Evolutionary conservation across 305 asterid genomes (phyloP).

Genomic region (Solanum chacoense): DNA sequence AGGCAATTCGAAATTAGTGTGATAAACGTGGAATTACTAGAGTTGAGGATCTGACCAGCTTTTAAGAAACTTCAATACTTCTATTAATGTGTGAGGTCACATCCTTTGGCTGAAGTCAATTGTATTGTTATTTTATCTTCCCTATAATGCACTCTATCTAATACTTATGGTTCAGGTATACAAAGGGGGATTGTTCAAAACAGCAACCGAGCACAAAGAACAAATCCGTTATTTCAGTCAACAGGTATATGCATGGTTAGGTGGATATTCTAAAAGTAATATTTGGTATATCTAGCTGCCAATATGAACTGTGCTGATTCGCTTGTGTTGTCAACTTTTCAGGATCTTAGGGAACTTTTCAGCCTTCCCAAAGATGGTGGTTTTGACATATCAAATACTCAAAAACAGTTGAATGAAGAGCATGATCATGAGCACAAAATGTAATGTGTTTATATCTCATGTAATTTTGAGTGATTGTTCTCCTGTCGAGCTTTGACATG

Average conservation of each 20-base stretch:
- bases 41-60: background rate
- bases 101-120: background rate
- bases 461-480: background rate
- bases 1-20: background rate
- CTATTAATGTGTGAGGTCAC: background rate
- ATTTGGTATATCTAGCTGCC: background rate
- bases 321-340: slow-evolving; percentile 8
- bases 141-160: background rate
- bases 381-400: slow-evolving; percentile 79
- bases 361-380: slow-evolving; percentile 80
- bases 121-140: background rate
- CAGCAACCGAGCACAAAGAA: slow-evolving; percentile 93
- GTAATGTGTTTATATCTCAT: slow-evolving; percentile 22
- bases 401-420: slow-evolving; percentile 80
- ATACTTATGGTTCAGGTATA: slow-evolving; percentile 45
- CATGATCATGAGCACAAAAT: slow-evolving; percentile 71
- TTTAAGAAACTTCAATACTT: background rate
- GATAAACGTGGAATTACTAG: background rate
- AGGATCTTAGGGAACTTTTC: slow-evolving; percentile 87
- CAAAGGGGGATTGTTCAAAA: slow-evolving; percentile 94
- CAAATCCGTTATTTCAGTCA: slow-evolving; percentile 87
- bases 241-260: slow-evolving; percentile 36
- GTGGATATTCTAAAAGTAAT: background rate
- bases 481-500: background rate
- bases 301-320: background rate